These are phyloP conservation scores for Oehlia diaphana DNA, from an alignment of 192 early-diverging fungal species.

Conservation along the genomic window DNA sequence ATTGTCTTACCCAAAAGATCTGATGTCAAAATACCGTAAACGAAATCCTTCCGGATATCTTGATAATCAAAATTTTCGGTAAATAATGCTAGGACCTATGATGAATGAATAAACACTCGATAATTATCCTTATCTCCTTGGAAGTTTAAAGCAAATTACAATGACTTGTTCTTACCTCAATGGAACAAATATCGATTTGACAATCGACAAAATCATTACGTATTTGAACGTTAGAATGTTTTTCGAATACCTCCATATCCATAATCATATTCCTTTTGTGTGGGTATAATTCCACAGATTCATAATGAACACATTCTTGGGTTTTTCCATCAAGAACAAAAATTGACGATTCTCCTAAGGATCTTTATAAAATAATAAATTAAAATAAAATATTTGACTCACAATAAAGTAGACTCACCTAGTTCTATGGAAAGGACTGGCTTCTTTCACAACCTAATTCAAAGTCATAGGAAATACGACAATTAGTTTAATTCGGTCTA, in stretches of 20 bases:
- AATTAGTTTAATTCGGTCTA: not conserved
- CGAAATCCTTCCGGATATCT: slow-evolving; percentile 85
- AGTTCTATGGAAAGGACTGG: slow-evolving; percentile 27
- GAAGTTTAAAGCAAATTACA: too few species aligned
- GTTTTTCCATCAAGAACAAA: slow-evolving; percentile 81
- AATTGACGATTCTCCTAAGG: slow-evolving; percentile 72
- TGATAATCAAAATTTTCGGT: slow-evolving; percentile 99
- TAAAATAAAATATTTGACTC: not conserved
- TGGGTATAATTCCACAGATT: slow-evolving; percentile 64
- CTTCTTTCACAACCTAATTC: slow-evolving; percentile 24
- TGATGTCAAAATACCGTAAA: slow-evolving; percentile 85
- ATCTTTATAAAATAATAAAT: slow-evolving; percentile 31
- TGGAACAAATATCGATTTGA: slow-evolving; percentile 89
- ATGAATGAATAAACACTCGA: not conserved
- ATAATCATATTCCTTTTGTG: slow-evolving; percentile 54
- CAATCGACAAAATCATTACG: slow-evolving; percentile 94
- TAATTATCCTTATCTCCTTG: not conserved
- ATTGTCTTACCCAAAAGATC: slow-evolving; percentile 86
- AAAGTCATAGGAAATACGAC: not conserved
- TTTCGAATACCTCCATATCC: slow-evolving; percentile 60
- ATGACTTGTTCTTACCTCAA: slow-evolving; percentile 54
- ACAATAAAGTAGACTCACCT: not conserved
- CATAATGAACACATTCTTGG: slow-evolving; percentile 80
- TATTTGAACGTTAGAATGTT: slow-evolving; percentile 71
- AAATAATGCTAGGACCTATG: slow-evolving; percentile 81